Evolutionary conservation across 805 yeast genomes (phyloP), one percentile per base, ranked within the genome.

Genomic region (Yamadazyma nakazawae): DNA sequence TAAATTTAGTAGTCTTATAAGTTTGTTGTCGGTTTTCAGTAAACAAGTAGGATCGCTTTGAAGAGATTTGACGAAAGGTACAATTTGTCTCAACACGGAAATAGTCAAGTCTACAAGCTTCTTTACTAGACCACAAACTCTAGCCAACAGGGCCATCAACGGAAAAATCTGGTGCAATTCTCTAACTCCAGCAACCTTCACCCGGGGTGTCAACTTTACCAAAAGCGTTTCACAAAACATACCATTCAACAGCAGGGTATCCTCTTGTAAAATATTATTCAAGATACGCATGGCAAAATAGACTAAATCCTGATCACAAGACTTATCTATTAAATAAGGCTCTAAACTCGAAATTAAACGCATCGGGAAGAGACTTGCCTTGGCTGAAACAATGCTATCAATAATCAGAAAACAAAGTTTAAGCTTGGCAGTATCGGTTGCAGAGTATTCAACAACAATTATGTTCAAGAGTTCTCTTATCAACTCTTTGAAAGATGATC

Each of bases 81-180:
- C 66, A 4, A 84, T 53, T 43, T 77, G 66, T 14, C 64, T 64
- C 50, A 88, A 59, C 34, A 89, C 79, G 0, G 90, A 80, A 0
- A 80, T 64, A 16, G 88, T 78, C 19, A 34, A 34, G 52, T 75
- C 79, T 0, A 81, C 78, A 4, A 87, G 55, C 50, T 78, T 78
- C 0, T 57, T 46, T 0, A 76, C 72, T 42, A 78, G 80, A 1
- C 70, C 64, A 35, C 74, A 68, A 54, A 76, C 63, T 2, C 52
- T 56, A 2, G 86, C 74, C 0, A 87, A 65, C 8, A 62, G 62
- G 85, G 89, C 82, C 3, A 80, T 63, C 47, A 88, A 74, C 1
- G 90, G 89, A 61, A 88, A 76, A 0, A 92, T 96, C 56, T 82
- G 83, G n/a, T 79, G 79, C 8, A 88, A 62, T 53, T 87, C 94